Conservation (phyloP, 169 alveolate genomes). For the Pseudocohnilembus persalinus region DNA sequence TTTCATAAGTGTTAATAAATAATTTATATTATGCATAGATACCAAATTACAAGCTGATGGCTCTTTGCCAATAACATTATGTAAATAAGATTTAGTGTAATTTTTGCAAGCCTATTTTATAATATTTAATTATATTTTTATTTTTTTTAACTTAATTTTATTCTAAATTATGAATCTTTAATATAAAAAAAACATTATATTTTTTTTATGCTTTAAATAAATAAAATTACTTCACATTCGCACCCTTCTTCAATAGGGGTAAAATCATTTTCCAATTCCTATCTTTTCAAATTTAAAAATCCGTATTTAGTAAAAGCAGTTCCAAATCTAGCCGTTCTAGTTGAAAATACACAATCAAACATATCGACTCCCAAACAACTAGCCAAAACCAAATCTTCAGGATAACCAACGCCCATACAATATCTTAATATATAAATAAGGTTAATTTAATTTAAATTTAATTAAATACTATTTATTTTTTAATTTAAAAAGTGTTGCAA, state of each 20-base stretch:
- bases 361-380: constrained; percentile 98
- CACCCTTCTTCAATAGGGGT: constrained; percentile 92
- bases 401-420: constrained; percentile 99
- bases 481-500: too few relatives aligned
- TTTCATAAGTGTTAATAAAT: constrained; percentile 83
- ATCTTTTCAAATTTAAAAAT: constrained; percentile 74
- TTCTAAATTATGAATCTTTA: too few relatives aligned
- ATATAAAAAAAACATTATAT: too few relatives aligned
- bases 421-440: constrained; percentile 73
- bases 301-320: constrained; percentile 92
- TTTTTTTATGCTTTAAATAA: too few relatives aligned
- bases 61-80: constrained; percentile 76
- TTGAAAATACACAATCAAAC: constrained; percentile 99
- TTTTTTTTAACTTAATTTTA: too few relatives aligned
- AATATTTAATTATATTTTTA: too few relatives aligned
- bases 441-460: too few relatives aligned
- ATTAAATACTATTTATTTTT: neutral
- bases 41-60: constrained; percentile 85
- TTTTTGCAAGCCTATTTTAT: constrained; percentile 83
- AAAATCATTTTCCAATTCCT: constrained; percentile 73
- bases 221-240: constrained; percentile 67
- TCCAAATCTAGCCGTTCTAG: constrained; percentile 99
- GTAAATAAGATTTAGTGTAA: constrained; percentile 91
- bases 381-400: constrained; percentile 94
- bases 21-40: constrained; percentile 91